phyloP scores from a whole-genome alignment of 2,329 filamentous ascomycete species.

The Fusarium avenaceum region DNA sequence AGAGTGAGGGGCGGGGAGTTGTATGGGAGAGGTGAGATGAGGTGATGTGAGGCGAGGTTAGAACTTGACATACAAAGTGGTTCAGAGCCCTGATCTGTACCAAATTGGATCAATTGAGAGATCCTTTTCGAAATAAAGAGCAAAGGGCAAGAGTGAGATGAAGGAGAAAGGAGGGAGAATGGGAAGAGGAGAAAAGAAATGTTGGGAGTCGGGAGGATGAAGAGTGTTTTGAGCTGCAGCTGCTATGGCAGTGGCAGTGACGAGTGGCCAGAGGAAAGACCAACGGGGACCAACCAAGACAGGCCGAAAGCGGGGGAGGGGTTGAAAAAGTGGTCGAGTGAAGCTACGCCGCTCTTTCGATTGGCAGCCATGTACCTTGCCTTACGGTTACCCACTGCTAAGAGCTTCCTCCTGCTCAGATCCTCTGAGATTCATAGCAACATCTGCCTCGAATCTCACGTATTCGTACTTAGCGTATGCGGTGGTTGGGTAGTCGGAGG shows the following conservation, averaged over 20 bases:
- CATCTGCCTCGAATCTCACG: conserved; percentile 38
- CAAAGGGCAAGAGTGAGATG: conserved; percentile 43
- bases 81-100: conserved; percentile 48
- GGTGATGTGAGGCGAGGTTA: background rate
- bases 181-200: conserved; percentile 38
- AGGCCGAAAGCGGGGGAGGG: conserved; percentile 56
- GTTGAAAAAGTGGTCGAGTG: conserved; percentile 43
- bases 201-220: conserved; percentile 41
- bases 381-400: conserved; percentile 13
- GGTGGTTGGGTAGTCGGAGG: conserved; percentile 39
- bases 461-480: conserved; percentile 43
- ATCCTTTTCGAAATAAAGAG: conserved; percentile 46
- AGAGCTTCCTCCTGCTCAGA: conserved; percentile 25
- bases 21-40: background rate
- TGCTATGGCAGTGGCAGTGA: conserved; percentile 1
- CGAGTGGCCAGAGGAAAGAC: conserved; percentile 41
- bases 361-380: conserved; percentile 21
- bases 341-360: conserved; percentile 31
- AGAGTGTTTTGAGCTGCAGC: conserved; percentile 34
- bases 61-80: conserved; percentile 42
- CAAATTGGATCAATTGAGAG: conserved; percentile 48
- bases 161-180: conserved; percentile 41
- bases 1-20: conserved; percentile 1
- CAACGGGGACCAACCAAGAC: conserved; percentile 42
- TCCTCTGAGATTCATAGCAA: conserved; percentile 10